phyloP scores from a whole-genome alignment of 1,139 yeast species.

The Lodderomyces parapsilosis region DNA sequence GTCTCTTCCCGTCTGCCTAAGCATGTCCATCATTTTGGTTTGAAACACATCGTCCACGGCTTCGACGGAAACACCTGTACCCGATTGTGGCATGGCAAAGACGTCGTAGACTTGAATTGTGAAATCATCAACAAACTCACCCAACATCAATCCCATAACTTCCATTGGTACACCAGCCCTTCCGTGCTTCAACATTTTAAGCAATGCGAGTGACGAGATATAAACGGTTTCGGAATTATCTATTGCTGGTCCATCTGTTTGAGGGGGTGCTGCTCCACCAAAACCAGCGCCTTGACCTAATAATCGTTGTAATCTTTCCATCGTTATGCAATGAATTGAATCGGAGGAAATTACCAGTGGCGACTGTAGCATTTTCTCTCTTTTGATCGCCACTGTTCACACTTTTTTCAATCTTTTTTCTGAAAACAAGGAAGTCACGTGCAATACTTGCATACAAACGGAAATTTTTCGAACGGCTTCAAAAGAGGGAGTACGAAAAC shows the following conservation, averaged over 20 bases:
- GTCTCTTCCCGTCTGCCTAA: constrained; percentile 96
- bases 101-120: constrained; percentile 97
- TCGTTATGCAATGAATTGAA: background rate
- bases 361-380: constrained; percentile 4
- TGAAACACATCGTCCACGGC: constrained; percentile 99
- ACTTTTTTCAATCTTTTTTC: no score
- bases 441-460: background rate
- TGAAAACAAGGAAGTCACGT: background rate
- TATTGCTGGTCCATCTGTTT: constrained; percentile 74
- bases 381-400: background rate
- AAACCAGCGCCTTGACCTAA: constrained; percentile 61
- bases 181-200: constrained; percentile 97
- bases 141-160: constrained; percentile 99
- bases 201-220: constrained; percentile 89
- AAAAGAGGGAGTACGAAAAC: no score
- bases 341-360: constrained; percentile 9
- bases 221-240: constrained; percentile 97
- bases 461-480: background rate
- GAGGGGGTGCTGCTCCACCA: constrained; percentile 53
- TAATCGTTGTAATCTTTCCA: constrained; percentile 78
- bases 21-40: constrained; percentile 99
- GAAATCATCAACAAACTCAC: constrained; percentile 96
- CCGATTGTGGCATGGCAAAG: constrained; percentile 98
- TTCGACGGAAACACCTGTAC: constrained; percentile 98
- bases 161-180: constrained; percentile 99